Evolutionary conservation across 257 asterid species (phyloP).

Genomic region (Hygrophila difformis): DNA sequence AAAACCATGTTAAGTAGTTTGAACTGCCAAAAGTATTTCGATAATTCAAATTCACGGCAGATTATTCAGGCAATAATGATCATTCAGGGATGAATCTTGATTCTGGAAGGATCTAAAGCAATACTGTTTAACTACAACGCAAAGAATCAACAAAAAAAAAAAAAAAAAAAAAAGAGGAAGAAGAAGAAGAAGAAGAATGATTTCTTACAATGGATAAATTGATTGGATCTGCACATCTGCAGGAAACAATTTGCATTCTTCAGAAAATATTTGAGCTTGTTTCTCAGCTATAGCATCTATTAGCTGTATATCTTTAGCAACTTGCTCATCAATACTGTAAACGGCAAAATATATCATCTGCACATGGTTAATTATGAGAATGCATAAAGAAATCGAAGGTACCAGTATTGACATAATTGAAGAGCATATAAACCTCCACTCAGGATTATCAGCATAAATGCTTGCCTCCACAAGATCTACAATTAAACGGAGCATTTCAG

Average conservation of each 20-base stretch:
- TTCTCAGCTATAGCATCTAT: constrained; percentile 92
- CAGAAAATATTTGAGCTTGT: constrained; percentile 90
- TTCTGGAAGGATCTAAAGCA: no score
- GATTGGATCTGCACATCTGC: constrained; percentile 99
- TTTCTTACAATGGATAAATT: constrained; percentile 78
- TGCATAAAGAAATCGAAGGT: constrained; percentile 11
- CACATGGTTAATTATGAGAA: constrained; percentile 4
- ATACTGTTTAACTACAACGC: no score
- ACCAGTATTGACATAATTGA: constrained; percentile 1
- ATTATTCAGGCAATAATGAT: no score
- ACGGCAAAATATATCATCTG: constrained; percentile 8
- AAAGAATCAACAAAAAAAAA: no score
- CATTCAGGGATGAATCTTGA: no score
- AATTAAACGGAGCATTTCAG: constrained; percentile 83
- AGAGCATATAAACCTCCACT: constrained; percentile 59
- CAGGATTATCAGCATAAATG: constrained; percentile 89
- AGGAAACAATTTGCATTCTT: constrained; percentile 97
- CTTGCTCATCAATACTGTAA: constrained; percentile 86
- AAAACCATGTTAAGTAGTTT: no score
- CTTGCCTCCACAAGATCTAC: constrained; percentile 99
- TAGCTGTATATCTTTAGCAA: constrained; percentile 76
- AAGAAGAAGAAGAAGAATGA: constrained; percentile 14
- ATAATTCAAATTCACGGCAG: no score
- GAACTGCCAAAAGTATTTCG: no score
- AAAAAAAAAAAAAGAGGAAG: constrained; percentile 1